These are phyloP conservation scores for Didymella segeticola DNA, from an alignment of 2,329 filamentous ascomycete genomes.

Conservation along the genomic window DNA sequence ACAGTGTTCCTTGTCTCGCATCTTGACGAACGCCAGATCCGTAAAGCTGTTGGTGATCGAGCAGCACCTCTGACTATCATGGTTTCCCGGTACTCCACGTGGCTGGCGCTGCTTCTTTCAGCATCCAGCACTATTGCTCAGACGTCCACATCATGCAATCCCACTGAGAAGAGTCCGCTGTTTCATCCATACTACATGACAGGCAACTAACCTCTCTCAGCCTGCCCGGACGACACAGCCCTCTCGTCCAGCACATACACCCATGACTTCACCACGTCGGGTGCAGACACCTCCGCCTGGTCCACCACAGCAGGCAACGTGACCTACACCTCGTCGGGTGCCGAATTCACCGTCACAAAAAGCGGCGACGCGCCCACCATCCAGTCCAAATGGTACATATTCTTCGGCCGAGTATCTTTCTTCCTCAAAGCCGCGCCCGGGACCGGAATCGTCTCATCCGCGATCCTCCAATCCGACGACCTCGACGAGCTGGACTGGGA, in stretches of 20 bases:
- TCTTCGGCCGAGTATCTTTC: slow-evolving; percentile 80
- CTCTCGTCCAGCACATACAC: slow-evolving; percentile 44
- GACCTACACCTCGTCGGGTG: slow-evolving; percentile 51
- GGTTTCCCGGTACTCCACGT: not conserved
- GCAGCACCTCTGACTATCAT: not conserved
- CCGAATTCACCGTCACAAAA: slow-evolving; percentile 55
- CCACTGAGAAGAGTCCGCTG: slow-evolving; percentile 38
- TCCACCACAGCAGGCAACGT: slow-evolving; percentile 46
- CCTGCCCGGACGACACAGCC: slow-evolving; percentile 49
- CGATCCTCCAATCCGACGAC: slow-evolving; percentile 82
- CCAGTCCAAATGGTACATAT: slow-evolving; percentile 80
- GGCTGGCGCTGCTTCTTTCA: slow-evolving; percentile 8
- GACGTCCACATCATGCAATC: slow-evolving; percentile 51
- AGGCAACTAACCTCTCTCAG: slow-evolving; percentile 10
- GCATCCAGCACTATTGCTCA: slow-evolving; percentile 38
- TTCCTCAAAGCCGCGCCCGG: slow-evolving; percentile 76
- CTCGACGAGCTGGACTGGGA: slow-evolving; percentile 88
- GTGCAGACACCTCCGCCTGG: slow-evolving; percentile 35
- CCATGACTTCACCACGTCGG: slow-evolving; percentile 48
- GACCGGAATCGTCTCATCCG: slow-evolving; percentile 75
- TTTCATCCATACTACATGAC: no score
- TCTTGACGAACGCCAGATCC: not conserved
- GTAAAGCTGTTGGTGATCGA: not conserved
- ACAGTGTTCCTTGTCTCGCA: not conserved
- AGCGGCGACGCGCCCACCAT: slow-evolving; percentile 66